Percentiles rank a stretch among this genome's conserved stretches.
phyloP scores from a whole-genome alignment of 257 asterid species.

The Solanum peruvianum region DNA sequence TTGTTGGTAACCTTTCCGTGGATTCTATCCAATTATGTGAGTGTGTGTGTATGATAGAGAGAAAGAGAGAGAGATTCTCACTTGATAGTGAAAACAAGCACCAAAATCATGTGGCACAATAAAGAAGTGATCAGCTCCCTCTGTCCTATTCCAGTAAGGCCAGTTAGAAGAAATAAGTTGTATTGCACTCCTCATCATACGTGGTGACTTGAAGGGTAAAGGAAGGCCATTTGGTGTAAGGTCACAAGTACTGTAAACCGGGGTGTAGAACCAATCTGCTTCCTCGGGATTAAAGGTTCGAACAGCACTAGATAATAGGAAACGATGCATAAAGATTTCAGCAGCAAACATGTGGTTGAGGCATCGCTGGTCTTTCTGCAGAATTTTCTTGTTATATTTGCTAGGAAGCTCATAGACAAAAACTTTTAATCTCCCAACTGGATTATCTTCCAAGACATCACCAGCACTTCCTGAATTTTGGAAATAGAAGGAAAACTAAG shows the following conservation, averaged over 20 bases:
- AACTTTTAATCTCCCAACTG: constrained; percentile 71
- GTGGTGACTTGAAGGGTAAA: constrained; percentile 75
- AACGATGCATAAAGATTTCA: constrained; percentile 82
- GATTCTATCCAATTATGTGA: neutral
- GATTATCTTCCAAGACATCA: constrained; percentile 88
- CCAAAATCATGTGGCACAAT: constrained; percentile 86
- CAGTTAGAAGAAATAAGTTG: constrained; percentile 78
- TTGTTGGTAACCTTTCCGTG: neutral
- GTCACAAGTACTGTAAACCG: constrained; percentile 78
- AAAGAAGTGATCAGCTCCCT: constrained; percentile 95
- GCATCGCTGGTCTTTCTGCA: constrained; percentile 75
- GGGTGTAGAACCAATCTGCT: constrained; percentile 92
- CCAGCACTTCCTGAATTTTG: constrained; percentile 80
- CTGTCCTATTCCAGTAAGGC: constrained; percentile 92
- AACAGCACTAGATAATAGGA: constrained; percentile 63
- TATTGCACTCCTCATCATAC: constrained; percentile 91
- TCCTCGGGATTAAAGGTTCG: constrained; percentile 87
- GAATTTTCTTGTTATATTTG: constrained; percentile 69
- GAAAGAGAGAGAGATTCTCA: constrained; percentile 10
- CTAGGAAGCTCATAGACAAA: constrained; percentile 77
- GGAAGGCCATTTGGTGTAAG: constrained; percentile 89
- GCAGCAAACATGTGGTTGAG: constrained; percentile 96
- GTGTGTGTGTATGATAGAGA: neutral
- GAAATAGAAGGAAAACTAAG: neutral
- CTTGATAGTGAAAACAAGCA: constrained; percentile 88